These are phyloP conservation scores for Hansenula lynferdii DNA, from an alignment of 1,139 yeast genomes.

Conservation along the genomic window DNA sequence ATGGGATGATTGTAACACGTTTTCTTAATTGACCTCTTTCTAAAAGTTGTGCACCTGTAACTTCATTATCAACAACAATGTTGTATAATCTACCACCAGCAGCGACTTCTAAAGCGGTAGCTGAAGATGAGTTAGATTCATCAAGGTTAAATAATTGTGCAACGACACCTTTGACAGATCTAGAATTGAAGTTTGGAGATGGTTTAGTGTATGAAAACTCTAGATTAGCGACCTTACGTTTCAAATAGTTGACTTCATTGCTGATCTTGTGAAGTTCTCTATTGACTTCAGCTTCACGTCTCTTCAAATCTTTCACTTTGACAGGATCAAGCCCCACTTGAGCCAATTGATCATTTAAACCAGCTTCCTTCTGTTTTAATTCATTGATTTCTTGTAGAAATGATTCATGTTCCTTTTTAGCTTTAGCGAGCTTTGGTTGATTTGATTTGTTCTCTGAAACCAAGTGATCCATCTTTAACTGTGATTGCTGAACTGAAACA, in stretches of 20 bases:
- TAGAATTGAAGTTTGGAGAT: slow-evolving; percentile 50
- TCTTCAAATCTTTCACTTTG: slow-evolving; percentile 40
- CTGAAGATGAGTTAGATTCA: slow-evolving; percentile 52
- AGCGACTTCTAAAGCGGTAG: slow-evolving; percentile 86
- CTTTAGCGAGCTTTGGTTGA: slow-evolving; percentile 47
- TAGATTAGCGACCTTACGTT: slow-evolving; percentile 63
- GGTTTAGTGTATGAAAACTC: slow-evolving; percentile 77
- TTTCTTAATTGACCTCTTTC: slow-evolving; percentile 75
- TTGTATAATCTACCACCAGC: slow-evolving; percentile 92
- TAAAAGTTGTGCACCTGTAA: slow-evolving; percentile 74
- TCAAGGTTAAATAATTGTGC: slow-evolving; percentile 76
- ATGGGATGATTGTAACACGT: slow-evolving; percentile 88
- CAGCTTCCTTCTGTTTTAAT: slow-evolving; percentile 35
- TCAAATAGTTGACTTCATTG: slow-evolving; percentile 50
- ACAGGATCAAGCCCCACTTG: slow-evolving; percentile 59
- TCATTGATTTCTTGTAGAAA: slow-evolving; percentile 39
- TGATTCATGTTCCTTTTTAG: slow-evolving; percentile 46
- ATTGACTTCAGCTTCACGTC: slow-evolving; percentile 34
- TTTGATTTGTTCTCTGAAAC: slow-evolving; percentile 48
- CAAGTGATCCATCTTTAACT: slow-evolving; percentile 55
- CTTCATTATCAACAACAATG: slow-evolving; percentile 87
- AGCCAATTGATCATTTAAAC: slow-evolving; percentile 40
- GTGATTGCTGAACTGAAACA: slow-evolving; percentile 55
- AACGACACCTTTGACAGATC: slow-evolving; percentile 79
- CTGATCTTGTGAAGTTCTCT: slow-evolving; percentile 37